Base-by-base conservation (phyloP, 2,329 filamentous ascomycete genomes). In the Aspergillus sp. region DNA sequence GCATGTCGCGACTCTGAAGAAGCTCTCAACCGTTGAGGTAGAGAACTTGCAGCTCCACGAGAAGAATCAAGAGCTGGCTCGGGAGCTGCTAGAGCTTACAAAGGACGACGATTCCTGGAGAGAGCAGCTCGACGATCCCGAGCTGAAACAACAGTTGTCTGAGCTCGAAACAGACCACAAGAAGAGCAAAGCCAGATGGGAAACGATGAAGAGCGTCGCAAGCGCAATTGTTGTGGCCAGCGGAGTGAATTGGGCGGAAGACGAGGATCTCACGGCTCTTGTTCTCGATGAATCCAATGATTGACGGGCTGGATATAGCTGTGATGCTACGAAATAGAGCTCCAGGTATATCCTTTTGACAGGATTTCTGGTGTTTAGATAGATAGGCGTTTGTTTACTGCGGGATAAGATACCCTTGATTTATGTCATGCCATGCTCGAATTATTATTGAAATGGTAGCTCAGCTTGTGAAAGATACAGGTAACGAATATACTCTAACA, bases 161-260 rank as follows among this genome's bases (percentile, higher is more conserved):
- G 76, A 75, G 50, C 76, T 88, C 11, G 85, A 91, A 66, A 75
- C 71, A 6, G 82, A 87, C 41, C 76, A 90, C 58, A 86, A 82
- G 66, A 77, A 78, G 21, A 88, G 86, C 70, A 84, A 84, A 60
- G 85, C 86, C 63, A 83, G 83, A 67, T 91, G 87, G 87, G 85
- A 86, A 67, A 86, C 88, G 19, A 84, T 93, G 73, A 95, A 93
- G 76, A 89, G 85, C 23, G 85, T 91, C 43, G 82, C 89, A n/a
- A 90, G 89, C 67, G 90, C 89, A 17, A 82, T 92, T 55, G 84
- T 96, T 47, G 90, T 86, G 5, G 90, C 90, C 3, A 96, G 91
- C 72, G 91, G 91, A 47, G 80, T 95, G 54, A 87, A 96, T 68
- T 96, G 91, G 91, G 86, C 85, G 12, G 79, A 83, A 41, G 87